These are phyloP conservation scores for Leishmania lainsoni DNA, from an alignment of 208 protist genomes.

Conservation along the genomic window DNA sequence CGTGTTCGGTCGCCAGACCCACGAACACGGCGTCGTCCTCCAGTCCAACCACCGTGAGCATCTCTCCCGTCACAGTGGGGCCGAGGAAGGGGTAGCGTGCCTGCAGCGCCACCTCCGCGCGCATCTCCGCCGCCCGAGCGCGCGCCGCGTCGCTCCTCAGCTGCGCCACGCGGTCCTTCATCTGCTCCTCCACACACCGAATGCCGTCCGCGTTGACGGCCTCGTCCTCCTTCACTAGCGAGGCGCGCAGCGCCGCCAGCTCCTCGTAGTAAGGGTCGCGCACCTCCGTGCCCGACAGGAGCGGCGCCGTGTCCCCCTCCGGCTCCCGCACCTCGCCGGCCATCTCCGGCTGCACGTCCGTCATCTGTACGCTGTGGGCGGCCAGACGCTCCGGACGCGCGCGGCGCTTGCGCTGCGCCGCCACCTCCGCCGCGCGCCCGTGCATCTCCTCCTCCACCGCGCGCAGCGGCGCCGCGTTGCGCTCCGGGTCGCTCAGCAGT, in stretches of 20 bases:
- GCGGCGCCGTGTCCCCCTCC: conserved; percentile 22
- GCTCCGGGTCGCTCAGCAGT: conserved; percentile 26
- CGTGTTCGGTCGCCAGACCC: neutral
- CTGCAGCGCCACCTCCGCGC: neutral
- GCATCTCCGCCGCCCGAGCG: neutral
- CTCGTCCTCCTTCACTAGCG: conserved; percentile 34
- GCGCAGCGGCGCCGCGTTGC: conserved; percentile 13
- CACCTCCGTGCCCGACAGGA: conserved; percentile 15
- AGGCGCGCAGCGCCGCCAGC: conserved; percentile 35
- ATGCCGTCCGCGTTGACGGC: conserved; percentile 22
- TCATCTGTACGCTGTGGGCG: too few species aligned
- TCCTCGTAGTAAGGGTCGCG: conserved; percentile 50
- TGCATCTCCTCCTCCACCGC: conserved; percentile 30
- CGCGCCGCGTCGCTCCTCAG: conserved; percentile 29
- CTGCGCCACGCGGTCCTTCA: conserved; percentile 51
- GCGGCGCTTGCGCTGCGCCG: too few species aligned
- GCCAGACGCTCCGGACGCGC: too few species aligned
- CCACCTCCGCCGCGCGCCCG: conserved; percentile 15
- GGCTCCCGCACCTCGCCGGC: conserved; percentile 23
- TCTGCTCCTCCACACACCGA: conserved; percentile 41
- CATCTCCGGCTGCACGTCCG: too few species aligned
- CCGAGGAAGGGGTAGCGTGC: conserved; percentile 2
- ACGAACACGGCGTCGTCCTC: conserved; percentile 1
- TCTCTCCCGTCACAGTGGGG: neutral
- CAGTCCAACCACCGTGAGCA: neutral